Base-by-base conservation (phyloP, 1,284 basidiomycete species). In the Naganishia sp. region DNA sequence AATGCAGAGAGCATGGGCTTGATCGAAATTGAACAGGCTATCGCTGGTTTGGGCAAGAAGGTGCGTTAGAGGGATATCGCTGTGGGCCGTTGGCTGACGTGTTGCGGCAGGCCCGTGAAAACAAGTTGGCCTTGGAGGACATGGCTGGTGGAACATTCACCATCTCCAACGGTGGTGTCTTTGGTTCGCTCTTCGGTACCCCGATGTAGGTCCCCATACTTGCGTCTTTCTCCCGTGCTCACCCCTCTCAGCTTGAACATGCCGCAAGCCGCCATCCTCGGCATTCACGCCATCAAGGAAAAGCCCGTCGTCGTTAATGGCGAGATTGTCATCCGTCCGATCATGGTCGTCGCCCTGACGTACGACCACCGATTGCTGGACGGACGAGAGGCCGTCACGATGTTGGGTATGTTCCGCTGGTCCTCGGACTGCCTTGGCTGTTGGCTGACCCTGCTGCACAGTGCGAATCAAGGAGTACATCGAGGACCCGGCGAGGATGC, bases 131-230 rank as follows among this genome's bases (percentile, higher is more conserved):
- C 36, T 85, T 99, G 67, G 96, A 99, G 79, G 93, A 95, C 78
- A 94, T 95, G 95, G 85, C 92, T 50, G 96, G 95, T 65, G 94
- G 95, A 61, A 89, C 92, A 25, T 98, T 99, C 85, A 99, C 95
- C 74, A 98, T 99, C 80, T 98, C 95, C 64, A 99, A 99, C 79
- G 96, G 96, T 57, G 96, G 95, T 75, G 95, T 99, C 77, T 99
- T 99, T 75, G 95, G 95, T 65, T 96, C 93, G 63, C 83, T 98
- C 55, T 97, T 90, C 77, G 95, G 95, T 60, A 99, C 95, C 44
- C 95, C 95, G 59, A 94, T 94, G 75, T 76, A 57, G 73, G 75
- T 52, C n/a, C 3, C 54, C 55, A 18, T n/a, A 28, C 43, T 36
- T n/a, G 31, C 18, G 11, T 31, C 7, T 13, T 46, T 21, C 23